Conservation (phyloP, 129 eudicot species). For the Gnaphalium uliginosum region DNA sequence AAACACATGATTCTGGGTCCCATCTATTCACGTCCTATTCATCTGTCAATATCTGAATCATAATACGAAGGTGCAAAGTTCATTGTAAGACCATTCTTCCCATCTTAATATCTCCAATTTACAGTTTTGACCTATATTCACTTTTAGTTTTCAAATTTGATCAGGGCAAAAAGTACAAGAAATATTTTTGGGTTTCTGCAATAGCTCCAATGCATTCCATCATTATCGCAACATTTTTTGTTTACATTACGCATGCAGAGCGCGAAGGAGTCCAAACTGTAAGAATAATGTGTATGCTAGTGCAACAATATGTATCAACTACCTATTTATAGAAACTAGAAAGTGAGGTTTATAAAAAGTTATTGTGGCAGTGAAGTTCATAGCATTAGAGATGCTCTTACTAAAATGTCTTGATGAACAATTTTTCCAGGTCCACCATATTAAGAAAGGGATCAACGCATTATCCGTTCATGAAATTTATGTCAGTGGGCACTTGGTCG, state of each 20-base stretch:
- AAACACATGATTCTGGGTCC: not conserved
- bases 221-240: conserved; percentile 50
- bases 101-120: conserved; percentile 22
- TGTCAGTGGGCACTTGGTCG: conserved; percentile 43
- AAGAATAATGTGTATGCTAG: conserved; percentile 20
- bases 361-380: too few species aligned
- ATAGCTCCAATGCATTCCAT: conserved; percentile 68
- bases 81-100: conserved; percentile 44
- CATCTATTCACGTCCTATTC: not conserved
- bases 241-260: conserved; percentile 54
- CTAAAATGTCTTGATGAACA: not conserved
- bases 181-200: conserved; percentile 57
- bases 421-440: conserved; percentile 45
- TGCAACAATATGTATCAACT: not conserved
- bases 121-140: conserved; percentile 17
- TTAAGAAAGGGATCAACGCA: conserved; percentile 52
- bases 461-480: conserved; percentile 38
- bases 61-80: conserved; percentile 34
- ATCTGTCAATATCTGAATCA: too few species aligned
- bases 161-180: conserved; percentile 57
- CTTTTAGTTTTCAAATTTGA: not conserved
- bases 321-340: too few species aligned
- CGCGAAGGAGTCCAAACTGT: conserved; percentile 55
- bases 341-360: too few species aligned
- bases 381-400: not conserved